Base-by-base conservation (phyloP, 441 rosid genomes). In the Omphalea diandra region DNA sequence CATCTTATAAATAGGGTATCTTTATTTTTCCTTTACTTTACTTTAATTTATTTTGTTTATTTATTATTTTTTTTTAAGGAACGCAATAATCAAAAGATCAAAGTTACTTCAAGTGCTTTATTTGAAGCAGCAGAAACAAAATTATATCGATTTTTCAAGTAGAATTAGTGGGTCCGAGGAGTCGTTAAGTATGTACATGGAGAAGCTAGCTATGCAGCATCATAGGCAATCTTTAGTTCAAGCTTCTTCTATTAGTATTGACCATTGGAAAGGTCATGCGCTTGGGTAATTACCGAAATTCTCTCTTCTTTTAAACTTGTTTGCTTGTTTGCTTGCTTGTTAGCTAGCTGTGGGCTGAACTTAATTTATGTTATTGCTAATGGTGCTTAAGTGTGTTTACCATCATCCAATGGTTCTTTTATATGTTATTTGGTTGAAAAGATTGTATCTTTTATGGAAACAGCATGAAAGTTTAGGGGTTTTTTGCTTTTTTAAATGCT, bases 231-330 rank as follows among this genome's bases (percentile, higher is more conserved):
- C 88, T 20, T 77, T 94, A 32, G 73, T 67, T 35, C 65, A 77
- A 66, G 84, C 87, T 67, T 65, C 86, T 68, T 73, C 80, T 55
- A 69, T 87, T 63, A 75, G 63, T 63, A 73, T 89, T 72, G 81
- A 94, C 76, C 87, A 88, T 36, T 94, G 97, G 93, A 88, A 86
- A 74, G 94, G 81, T 59, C 98, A 91, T 78, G 85, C 91, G 4
- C 68, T 72, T 29, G 81, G 93, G 97, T 89, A 82, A 83, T 44
- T 41, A 5, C 4, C 7, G 1, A 26, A 14, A 22, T 63, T 54
- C 68, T 50, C 33, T 20, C 7, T 36, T n/a, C 60, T 66, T 26
- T n/a, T 26, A 41, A 29, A 43, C 53, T 46, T 22, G 59, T 63
- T 27, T 10, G 24, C 27, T 47, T n/a, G 36, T 73, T 3, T 31